Conservation (phyloP, 352 stramenopile species). For the Aphanomyces invadans region DNA sequence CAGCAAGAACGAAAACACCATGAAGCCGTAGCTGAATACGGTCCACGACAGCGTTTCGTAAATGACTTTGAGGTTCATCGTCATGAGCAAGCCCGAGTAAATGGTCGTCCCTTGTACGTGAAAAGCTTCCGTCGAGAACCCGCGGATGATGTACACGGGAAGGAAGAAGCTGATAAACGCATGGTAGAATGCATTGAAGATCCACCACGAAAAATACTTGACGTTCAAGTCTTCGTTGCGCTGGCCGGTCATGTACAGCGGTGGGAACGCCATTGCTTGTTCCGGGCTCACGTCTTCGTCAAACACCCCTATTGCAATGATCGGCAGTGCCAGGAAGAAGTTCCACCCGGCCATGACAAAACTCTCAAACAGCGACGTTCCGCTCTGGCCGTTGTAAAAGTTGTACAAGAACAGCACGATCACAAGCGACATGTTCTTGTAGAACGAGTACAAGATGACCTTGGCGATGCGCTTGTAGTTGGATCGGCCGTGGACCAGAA, state of each 20-base stretch:
- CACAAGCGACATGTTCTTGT: constrained; percentile 97
- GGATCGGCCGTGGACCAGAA: constrained; percentile 95
- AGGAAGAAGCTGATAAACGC: constrained; percentile 58
- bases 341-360: constrained; percentile 45
- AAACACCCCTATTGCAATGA: constrained; percentile 32
- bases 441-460: constrained; percentile 96
- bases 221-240: constrained; percentile 28
- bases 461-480: constrained; percentile 95
- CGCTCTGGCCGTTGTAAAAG: constrained; percentile 90
- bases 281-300: constrained; percentile 30
- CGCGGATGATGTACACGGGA: constrained; percentile 34
- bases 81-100: constrained; percentile 65
- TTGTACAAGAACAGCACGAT: constrained; percentile 88
- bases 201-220: constrained; percentile 25
- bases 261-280: constrained; percentile 28
- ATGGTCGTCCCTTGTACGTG: constrained; percentile 63
- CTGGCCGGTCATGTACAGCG: constrained; percentile 28
- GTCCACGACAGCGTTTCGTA: constrained; percentile 66
- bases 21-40: constrained; percentile 46
- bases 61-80: constrained; percentile 61
- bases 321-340: constrained; percentile 67
- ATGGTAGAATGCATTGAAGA: constrained; percentile 25
- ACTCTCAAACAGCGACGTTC: constrained; percentile 58
- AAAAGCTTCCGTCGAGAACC: constrained; percentile 23
- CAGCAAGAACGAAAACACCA: constrained; percentile 46